Evolutionary conservation across 2,329 filamentous ascomycete genomes (phyloP), one percentile per base, ranked within the genome.

Genomic region (Triangularia verruculosa): DNA sequence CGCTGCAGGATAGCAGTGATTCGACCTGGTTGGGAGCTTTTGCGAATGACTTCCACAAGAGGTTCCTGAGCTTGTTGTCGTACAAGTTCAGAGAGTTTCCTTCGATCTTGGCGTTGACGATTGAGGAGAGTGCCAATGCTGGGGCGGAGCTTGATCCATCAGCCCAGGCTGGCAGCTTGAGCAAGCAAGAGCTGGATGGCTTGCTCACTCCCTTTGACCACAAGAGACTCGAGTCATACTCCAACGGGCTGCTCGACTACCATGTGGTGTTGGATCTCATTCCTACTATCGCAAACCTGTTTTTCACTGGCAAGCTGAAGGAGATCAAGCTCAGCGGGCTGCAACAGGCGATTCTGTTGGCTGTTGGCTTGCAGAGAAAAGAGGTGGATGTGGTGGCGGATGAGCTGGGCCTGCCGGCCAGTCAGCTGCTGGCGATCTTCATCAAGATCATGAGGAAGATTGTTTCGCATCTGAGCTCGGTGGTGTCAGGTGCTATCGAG

Each of bases 241-340:
- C 95, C 15, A 96, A 96, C 78, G 97, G 96, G 78, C 91, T 97
- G 84, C 87, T 99, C 51, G 96, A 99, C 77, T 97, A 98, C 80
- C 96, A 97, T 73, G 93, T 97, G 70, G 95, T 99, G 61, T 84
- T 98, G 27, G 96, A 99, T 74, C 86, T 99, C 72, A 83, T 99
- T 62, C 95, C 95, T 0, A 85, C 83, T 1, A 87, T 99, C 67
- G 89, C 95, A 1, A 82, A 83, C 24, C 84, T 96, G 25, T 97
- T 94, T 80, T 99, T 99, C 77, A 88, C 86, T 0, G 91, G 92
- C 56, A 86, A 88, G 9, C 80, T 98, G 17, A 86, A 83, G 70
- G 77, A 79, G 34, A 82, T 97, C 70, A 88, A 84, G 61, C 82
- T 99, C 61, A 90, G 86, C 4, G 89, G 89, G n/a, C 84, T 97